Conservation (phyloP, 1,284 basidiomycete species). For the Puccinia horiana region DNA sequence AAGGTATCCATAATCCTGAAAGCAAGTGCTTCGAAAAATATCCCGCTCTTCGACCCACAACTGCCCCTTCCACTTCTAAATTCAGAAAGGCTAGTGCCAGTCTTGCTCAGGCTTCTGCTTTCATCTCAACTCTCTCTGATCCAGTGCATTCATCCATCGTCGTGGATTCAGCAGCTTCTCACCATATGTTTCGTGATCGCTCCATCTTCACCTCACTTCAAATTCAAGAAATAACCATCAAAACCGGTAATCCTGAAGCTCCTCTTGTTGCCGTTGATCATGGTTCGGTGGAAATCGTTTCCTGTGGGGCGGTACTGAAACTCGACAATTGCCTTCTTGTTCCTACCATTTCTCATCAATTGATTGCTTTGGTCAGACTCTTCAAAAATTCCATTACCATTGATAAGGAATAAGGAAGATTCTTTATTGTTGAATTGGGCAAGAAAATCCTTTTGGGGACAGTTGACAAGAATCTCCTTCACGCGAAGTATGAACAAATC, state of each 20-base stretch:
- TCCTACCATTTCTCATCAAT: background rate
- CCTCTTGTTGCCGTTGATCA: background rate
- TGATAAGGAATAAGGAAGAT: background rate
- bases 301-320: background rate
- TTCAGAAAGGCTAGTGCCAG: background rate
- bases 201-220: background rate
- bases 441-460: background rate
- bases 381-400: background rate
- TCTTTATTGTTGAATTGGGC: too few species aligned
- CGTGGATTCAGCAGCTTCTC: background rate
- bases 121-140: background rate
- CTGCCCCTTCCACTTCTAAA: background rate
- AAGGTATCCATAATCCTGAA: background rate
- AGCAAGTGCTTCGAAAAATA: background rate
- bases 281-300: background rate
- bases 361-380: background rate
- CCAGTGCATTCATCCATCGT: background rate
- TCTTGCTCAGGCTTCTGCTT: background rate
- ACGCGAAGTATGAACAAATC: background rate
- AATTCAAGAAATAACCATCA: background rate
- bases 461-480: background rate
- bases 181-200: background rate
- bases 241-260: background rate
- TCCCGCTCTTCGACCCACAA: background rate
- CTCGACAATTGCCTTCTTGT: background rate